Conservation (phyloP, 2,329 filamentous ascomycete genomes). For the Ophiocordyceps sinensis region DNA sequence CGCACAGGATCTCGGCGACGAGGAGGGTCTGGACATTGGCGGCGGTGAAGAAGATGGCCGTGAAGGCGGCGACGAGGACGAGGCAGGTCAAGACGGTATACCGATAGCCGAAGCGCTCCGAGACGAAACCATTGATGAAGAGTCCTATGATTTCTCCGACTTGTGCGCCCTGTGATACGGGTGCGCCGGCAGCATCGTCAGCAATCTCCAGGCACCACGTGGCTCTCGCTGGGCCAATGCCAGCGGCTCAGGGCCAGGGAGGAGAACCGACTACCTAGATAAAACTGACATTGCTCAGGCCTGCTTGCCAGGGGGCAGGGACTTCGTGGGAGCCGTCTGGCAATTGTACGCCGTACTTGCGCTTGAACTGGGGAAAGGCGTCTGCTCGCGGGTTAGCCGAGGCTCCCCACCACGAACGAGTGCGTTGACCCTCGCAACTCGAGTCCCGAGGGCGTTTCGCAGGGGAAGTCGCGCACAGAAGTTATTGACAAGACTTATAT, state of each 20-base stretch:
- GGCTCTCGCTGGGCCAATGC: not conserved
- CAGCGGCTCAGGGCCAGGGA: not conserved
- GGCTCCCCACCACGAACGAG: conserved; percentile 1
- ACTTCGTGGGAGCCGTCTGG: conserved; percentile 35
- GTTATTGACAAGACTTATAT: conserved; percentile 68
- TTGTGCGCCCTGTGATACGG: conserved; percentile 6
- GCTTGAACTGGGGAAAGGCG: conserved; percentile 41
- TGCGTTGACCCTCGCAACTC: no score
- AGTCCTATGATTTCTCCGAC: conserved; percentile 52
- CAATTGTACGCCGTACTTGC: conserved; percentile 38
- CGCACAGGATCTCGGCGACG: conserved; percentile 47
- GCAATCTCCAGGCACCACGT: not conserved
- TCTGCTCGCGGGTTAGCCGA: conserved; percentile 14
- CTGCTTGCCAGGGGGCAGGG: conserved; percentile 47
- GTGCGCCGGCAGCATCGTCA: not conserved
- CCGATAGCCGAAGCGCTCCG: conserved; percentile 54
- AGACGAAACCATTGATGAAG: conserved; percentile 49
- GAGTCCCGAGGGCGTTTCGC: no score
- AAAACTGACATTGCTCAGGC: conserved; percentile 31
- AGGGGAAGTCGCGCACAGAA: conserved; percentile 37
- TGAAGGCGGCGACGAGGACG: conserved; percentile 37
- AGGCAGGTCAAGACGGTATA: conserved; percentile 48
- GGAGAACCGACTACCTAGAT: conserved; percentile 8
- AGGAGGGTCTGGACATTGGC: conserved; percentile 43
- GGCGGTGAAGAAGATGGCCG: conserved; percentile 51